A percentile compares a stretch with the other conserved stretches of the same genome.
These are phyloP conservation scores for Schizothecium vesticola DNA, from an alignment of 495 filamentous ascomycete species.

Conservation along the genomic window DNA sequence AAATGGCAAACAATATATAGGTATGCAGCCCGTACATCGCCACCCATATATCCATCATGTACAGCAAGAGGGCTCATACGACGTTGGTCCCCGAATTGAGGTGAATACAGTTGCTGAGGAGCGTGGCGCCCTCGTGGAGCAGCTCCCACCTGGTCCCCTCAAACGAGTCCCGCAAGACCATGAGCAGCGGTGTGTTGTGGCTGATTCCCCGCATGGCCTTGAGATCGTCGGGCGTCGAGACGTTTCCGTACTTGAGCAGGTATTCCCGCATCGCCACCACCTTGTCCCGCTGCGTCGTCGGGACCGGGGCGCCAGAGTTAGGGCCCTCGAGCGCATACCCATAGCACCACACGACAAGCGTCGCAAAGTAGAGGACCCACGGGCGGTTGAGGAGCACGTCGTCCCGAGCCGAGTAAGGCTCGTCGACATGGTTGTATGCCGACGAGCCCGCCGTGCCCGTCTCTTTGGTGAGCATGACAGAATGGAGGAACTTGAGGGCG, in stretches of 20 bases:
- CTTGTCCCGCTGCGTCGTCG: conserved; percentile 56
- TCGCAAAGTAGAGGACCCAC: conserved; percentile 95
- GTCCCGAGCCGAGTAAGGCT: conserved; percentile 72
- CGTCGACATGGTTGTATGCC: conserved; percentile 29
- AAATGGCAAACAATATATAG: conserved; percentile 9
- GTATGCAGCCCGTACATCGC: background rate
- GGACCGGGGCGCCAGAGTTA: conserved; percentile 44
- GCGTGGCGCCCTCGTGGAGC: conserved; percentile 73
- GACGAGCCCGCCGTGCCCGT: conserved; percentile 28
- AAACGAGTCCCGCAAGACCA: conserved; percentile 79
- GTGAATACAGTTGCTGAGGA: conserved; percentile 73
- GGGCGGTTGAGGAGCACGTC: conserved; percentile 88
- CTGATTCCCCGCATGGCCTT: conserved; percentile 71
- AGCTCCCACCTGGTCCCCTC: conserved; percentile 84
- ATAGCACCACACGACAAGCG: conserved; percentile 91
- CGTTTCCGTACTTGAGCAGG: conserved; percentile 64
- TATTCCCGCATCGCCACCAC: conserved; percentile 75
- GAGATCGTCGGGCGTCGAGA: conserved; percentile 77
- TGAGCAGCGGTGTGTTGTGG: conserved; percentile 72
- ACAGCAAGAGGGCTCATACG: background rate
- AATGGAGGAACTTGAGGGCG: conserved; percentile 77
- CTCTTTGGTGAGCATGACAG: conserved; percentile 63
- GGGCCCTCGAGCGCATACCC: conserved; percentile 88
- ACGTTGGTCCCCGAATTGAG: conserved; percentile 36
- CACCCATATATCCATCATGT: background rate